Evolutionary conservation across 192 early-diverging fungal genomes (phyloP).

Genomic region (Backusella sp.): DNA sequence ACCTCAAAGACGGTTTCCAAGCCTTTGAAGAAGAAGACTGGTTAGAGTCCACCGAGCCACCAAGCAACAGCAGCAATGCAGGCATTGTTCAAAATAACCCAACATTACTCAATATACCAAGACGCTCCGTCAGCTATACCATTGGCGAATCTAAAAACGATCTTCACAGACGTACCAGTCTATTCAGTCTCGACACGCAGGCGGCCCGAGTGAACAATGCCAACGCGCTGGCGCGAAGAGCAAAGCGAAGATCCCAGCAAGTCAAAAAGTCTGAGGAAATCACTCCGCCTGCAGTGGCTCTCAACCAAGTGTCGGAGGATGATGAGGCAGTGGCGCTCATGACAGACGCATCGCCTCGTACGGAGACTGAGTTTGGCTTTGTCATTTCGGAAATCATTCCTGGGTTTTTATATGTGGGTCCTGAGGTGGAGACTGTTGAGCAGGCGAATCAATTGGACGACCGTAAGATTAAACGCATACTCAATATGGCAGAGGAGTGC

Average conservation of each 20-base stretch:
- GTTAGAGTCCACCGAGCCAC: neutral
- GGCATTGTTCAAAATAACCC: slow-evolving; percentile 3
- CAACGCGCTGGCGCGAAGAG: slow-evolving; percentile 26
- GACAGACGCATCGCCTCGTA: slow-evolving; percentile 20
- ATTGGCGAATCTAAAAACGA: slow-evolving; percentile 5
- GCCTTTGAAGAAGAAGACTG: slow-evolving; percentile 33
- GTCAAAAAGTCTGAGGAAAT: neutral
- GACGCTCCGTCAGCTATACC: slow-evolving; percentile 21
- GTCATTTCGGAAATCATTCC: slow-evolving; percentile 58
- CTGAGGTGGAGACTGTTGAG: slow-evolving; percentile 57
- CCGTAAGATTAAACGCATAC: slow-evolving; percentile 62
- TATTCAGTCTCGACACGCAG: slow-evolving; percentile 28
- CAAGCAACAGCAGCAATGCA: slow-evolving; percentile 1
- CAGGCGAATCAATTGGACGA: slow-evolving; percentile 51
- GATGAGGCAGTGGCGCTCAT: neutral
- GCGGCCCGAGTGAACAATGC: slow-evolving; percentile 27
- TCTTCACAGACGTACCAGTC: slow-evolving; percentile 9
- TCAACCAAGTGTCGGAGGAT: neutral
- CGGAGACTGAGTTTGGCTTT: slow-evolving; percentile 37
- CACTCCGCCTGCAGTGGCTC: neutral
- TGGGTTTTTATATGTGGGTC: slow-evolving; percentile 64
- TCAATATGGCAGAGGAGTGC: slow-evolving; percentile 83
- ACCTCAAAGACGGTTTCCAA: slow-evolving; percentile 51
- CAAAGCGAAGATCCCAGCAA: slow-evolving; percentile 15
- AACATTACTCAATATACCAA: neutral